phyloP scores from a whole-genome alignment of 352 stramenopile genomes.

The Phytopythium sindhum region DNA sequence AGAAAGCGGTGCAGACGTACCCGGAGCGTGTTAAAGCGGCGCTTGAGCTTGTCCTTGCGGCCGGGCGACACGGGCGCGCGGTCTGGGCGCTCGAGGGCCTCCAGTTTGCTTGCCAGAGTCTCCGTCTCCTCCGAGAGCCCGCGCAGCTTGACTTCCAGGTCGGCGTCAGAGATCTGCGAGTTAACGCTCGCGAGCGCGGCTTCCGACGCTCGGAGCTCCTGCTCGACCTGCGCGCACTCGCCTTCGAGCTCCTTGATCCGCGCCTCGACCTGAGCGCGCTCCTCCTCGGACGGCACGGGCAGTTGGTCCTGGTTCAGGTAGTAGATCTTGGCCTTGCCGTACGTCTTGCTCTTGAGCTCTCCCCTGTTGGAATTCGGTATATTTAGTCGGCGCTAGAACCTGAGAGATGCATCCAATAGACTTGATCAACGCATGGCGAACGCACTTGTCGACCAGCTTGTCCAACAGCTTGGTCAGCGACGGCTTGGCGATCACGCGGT shows the following conservation, averaged over 20 bases:
- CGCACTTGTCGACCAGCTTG: conserved; percentile 59
- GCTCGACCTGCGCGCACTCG: conserved; percentile 45
- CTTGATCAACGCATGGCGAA: background rate
- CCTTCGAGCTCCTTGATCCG: conserved; percentile 46
- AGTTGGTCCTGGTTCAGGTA: conserved; percentile 78
- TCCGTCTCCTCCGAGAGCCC: conserved; percentile 39
- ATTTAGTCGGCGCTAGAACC: background rate
- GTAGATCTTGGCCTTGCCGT: conserved; percentile 83
- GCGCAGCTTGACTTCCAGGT: conserved; percentile 48
- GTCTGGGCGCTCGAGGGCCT: conserved; percentile 36
- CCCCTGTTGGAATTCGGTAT: conserved; percentile 17
- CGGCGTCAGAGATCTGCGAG: conserved; percentile 61
- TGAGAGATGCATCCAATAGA: background rate
- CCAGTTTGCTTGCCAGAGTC: conserved; percentile 41
- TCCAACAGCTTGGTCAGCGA: conserved; percentile 76
- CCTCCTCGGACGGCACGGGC: conserved; percentile 44
- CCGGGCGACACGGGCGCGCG: conserved; percentile 48
- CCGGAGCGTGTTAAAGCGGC: conserved; percentile 59
- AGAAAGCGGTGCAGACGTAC: conserved; percentile 24
- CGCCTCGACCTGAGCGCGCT: conserved; percentile 39
- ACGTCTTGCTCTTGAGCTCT: conserved; percentile 67
- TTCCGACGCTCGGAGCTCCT: conserved; percentile 57
- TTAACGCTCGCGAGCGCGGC: conserved; percentile 40
- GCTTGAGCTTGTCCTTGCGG: conserved; percentile 58
- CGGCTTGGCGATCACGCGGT: conserved; percentile 66